A percentile compares a stretch with the other conserved stretches of the same genome.
phyloP scores from a whole-genome alignment of 2,329 filamentous ascomycete genomes.

The Botrytis tulipae region DNA sequence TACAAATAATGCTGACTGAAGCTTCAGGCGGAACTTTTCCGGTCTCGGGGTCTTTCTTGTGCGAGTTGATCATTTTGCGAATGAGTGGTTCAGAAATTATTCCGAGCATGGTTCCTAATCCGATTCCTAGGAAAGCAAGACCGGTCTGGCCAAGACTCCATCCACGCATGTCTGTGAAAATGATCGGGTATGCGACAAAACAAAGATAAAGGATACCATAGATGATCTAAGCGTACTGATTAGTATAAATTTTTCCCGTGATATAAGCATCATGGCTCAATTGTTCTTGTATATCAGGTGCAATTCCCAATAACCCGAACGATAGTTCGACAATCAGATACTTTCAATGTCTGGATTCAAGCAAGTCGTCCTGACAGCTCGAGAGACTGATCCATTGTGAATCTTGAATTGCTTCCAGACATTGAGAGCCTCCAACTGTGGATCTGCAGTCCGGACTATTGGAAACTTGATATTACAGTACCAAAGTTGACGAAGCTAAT shows the following conservation, averaged over 20 bases:
- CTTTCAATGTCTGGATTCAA: background rate
- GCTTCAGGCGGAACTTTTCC: conserved; percentile 75
- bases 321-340: background rate
- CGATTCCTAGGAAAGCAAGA: conserved; percentile 72
- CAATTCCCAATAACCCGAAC: background rate
- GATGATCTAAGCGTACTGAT: conserved; percentile 50
- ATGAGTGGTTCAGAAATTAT: conserved; percentile 68
- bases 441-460: background rate
- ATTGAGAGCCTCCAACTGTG: background rate
- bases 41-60: conserved; percentile 71
- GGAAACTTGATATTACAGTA: background rate
- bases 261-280: background rate
- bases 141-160: conserved; percentile 74
- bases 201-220: conserved; percentile 88
- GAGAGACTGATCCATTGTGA: background rate
- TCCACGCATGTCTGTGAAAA: conserved; percentile 70
- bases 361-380: background rate
- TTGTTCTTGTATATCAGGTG: background rate
- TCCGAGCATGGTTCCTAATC: conserved; percentile 60
- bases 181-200: conserved; percentile 86
- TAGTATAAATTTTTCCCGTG: background rate
- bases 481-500: background rate
- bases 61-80: conserved; percentile 73
- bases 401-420: background rate
- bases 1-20: conserved; percentile 74